These are phyloP conservation scores for Aspergillus brasiliensis DNA, from an alignment of 2,329 filamentous ascomycete genomes.

Conservation along the genomic window DNA sequence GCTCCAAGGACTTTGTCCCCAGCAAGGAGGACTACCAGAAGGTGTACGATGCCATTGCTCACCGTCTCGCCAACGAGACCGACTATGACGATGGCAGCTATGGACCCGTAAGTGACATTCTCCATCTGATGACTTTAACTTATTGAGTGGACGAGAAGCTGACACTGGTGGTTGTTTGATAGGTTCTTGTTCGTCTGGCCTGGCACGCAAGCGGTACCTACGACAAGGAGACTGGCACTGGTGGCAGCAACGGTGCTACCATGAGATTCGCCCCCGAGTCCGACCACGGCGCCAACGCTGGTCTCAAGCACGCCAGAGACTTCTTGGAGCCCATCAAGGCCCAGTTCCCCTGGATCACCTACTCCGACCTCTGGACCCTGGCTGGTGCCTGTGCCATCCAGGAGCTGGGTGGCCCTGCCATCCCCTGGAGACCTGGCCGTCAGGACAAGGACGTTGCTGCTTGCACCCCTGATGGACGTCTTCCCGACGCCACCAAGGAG, in stretches of 20 bases:
- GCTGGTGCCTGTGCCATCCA: conserved; percentile 82
- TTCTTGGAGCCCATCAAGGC: conserved; percentile 91
- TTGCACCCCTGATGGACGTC: conserved; percentile 92
- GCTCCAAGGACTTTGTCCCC: conserved; percentile 64
- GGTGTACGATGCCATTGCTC: conserved; percentile 86
- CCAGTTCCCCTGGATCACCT: conserved; percentile 92
- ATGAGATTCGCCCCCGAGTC: conserved; percentile 93
- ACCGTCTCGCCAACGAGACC: conserved; percentile 79
- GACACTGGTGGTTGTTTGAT: conserved; percentile 4
- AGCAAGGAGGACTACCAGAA: conserved; percentile 89
- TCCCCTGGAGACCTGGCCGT: conserved; percentile 89
- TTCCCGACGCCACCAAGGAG: conserved; percentile 78
- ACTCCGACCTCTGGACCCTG: conserved; percentile 97
- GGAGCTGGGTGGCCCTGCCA: conserved; percentile 86
- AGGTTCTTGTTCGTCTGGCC: conserved; percentile 78
- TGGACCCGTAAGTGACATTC: conserved; percentile 63
- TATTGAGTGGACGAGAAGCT: neutral
- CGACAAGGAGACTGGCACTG: conserved; percentile 83
- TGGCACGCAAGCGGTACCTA: conserved; percentile 96
- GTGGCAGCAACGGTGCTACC: conserved; percentile 92
- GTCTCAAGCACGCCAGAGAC: conserved; percentile 80
- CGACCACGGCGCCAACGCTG: conserved; percentile 91
- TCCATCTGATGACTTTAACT: neutral
- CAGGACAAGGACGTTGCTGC: conserved; percentile 74
- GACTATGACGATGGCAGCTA: conserved; percentile 97